Evolutionary conservation across 2,329 filamentous ascomycete species (phyloP).

Genomic region (Cladophialophora chaetospira): DNA sequence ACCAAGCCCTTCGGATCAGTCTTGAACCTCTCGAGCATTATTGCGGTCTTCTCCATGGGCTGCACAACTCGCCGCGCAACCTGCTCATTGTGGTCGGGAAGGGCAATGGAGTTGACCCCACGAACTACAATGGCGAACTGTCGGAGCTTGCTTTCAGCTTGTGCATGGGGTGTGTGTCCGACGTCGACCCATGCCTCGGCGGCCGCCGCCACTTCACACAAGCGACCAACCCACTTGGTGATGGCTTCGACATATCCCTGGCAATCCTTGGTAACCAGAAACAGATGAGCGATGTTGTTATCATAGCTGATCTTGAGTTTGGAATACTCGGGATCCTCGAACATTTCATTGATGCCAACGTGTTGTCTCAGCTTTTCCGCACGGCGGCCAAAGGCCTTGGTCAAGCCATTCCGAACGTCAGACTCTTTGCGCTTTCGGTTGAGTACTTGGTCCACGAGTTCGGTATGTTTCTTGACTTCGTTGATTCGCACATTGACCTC

Average conservation of each 20-base stretch:
- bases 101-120: slow-evolving; percentile 78
- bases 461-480: slow-evolving; percentile 91
- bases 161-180: slow-evolving; percentile 70
- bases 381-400: slow-evolving; percentile 85
- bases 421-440: slow-evolving; percentile 82
- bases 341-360: slow-evolving; percentile 63
- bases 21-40: slow-evolving; percentile 31
- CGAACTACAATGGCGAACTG: slow-evolving; percentile 84
- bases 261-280: slow-evolving; percentile 91
- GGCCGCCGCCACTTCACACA: slow-evolving; percentile 75
- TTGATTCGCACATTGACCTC: slow-evolving; percentile 73
- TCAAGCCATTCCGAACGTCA: slow-evolving; percentile 79
- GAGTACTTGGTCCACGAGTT: slow-evolving; percentile 87
- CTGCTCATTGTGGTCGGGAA: slow-evolving; percentile 73
- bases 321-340: slow-evolving; percentile 80
- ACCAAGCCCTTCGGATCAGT: slow-evolving; percentile 74
- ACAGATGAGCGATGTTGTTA: slow-evolving; percentile 87
- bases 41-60: slow-evolving; percentile 19
- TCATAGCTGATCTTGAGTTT: slow-evolving; percentile 83
- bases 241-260: slow-evolving; percentile 87
- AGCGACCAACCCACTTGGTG: slow-evolving; percentile 75
- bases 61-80: slow-evolving; percentile 40
- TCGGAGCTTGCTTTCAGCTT: slow-evolving; percentile 92
- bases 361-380: slow-evolving; percentile 81
- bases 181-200: slow-evolving; percentile 80